Base-by-base conservation (phyloP, 2,329 filamentous ascomycete species). In the Fusarium sp. region DNA sequence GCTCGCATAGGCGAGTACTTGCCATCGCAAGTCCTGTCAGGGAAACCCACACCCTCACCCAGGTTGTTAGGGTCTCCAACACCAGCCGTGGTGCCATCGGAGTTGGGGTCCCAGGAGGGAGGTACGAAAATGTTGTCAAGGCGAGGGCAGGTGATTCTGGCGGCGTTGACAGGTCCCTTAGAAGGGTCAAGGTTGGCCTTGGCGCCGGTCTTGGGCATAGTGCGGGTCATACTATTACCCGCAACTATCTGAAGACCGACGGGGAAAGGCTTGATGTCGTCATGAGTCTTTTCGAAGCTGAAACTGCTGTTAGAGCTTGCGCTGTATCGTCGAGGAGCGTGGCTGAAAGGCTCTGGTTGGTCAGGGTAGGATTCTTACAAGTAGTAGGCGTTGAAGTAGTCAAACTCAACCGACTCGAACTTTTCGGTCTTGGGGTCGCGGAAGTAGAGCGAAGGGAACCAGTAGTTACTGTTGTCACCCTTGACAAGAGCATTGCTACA, bases 311-410 rank as follows among this genome's bases (percentile, higher is more conserved):
- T 64, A 79, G 70, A 65, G 18, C 20, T 54, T 8, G 9, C 6
- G 8, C 47, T n/a, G 22, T n/a, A 40, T 18, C 13, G 33, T 18
- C 42, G 45, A 36, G 25, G 56, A 16, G 29, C 13, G 20, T 45
- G 11, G 11, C 47, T 29, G 47, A 52, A 18, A 14, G 16, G 33
- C 11, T 54, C 35, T 52, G 47, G 38, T 58, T 35, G n/a, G 33
- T 31, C 78, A 38, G 36, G 36, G 16, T 10, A 38, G 16, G 16
- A 10, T 25, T 45, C 86, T 81, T 79, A 90, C 88, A 93, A 91
- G 84, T 96, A 95, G 86, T 97, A 97, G 70, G 89, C 89, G 79
- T 92, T 91, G 89, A 92, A 91, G 80, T 94, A 94, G 78, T 92
- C 91, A 70, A 93, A 84, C 52, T 91, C 86, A 20, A 95, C 93